Base-by-base conservation (phyloP, 495 filamentous ascomycete species). In the Podospora pseudocomata region DNA sequence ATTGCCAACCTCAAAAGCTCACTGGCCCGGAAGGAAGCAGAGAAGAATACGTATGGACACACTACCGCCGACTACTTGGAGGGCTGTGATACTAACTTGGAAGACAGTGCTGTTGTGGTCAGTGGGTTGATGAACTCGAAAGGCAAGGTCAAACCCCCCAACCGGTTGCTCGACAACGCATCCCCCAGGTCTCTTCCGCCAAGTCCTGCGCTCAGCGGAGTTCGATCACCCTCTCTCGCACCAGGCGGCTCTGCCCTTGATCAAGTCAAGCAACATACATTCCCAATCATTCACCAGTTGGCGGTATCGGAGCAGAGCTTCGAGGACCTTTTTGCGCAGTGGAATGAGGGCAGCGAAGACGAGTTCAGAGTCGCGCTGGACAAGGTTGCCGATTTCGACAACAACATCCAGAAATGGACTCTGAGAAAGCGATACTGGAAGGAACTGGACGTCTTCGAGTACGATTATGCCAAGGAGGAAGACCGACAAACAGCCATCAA, bases 381-480 rank as follows among this genome's bases (percentile, higher is more conserved):
- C 39, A 85, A 86, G 65, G 84, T 88, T 60, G 88, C 87, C 28
- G 85, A 87, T 64, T 82, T 89, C 58, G 75, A 79, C 64, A 61
- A 73, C 34, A 81, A 86, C 56, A 76, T 80, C 3, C 84, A 86
- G 72, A 91, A 90, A 67, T 93, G 87, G 81, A 82, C 84, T 64
- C 79, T 94, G 60, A 86, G 81, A 72, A 91, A 91, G 74, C 87
- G 86, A 69, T 82, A 82, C 56, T 96, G 89, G 82, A 92, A 90
- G 72, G 93, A 97, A 67, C 81, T 97, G 32, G 90, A 97, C 74
- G 85, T 92, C 19, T 96, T 89, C 85, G 86, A 86, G 16, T 95
- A 92, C 76, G 81, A 85, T 6, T 95, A 94, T 75, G 81, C 82
- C 18, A 85, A 77, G 27, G 77, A 85, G 34, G 86, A 88, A 39